Percentiles rank a stretch among this genome's conserved stretches.
Conservation (phyloP, 2,329 filamentous ascomycete species). For the Ophiocordyceps australis region DNA sequence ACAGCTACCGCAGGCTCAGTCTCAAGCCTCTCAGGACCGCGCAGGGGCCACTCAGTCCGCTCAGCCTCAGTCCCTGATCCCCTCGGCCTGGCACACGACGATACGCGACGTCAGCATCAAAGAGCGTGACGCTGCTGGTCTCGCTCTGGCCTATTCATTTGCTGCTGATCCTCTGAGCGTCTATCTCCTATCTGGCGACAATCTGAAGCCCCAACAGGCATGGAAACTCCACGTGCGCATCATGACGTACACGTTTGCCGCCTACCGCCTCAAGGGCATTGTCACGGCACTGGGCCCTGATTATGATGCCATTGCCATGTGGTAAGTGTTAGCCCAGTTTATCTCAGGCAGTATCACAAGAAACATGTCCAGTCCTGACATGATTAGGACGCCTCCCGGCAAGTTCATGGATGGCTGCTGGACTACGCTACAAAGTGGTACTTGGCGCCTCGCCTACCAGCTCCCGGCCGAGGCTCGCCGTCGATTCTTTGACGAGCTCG, state of each 20-base stretch:
- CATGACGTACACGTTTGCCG: constrained; percentile 60
- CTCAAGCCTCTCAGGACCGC: too few relatives aligned
- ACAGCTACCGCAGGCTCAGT: too few relatives aligned
- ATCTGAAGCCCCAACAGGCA: constrained; percentile 48
- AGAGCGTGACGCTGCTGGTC: constrained; percentile 54
- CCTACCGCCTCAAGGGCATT: constrained; percentile 56
- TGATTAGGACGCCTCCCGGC: constrained; percentile 53
- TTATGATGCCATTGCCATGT: constrained; percentile 62
- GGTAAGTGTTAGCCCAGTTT: too few relatives aligned
- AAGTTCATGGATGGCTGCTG: constrained; percentile 55
- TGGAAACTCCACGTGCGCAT: constrained; percentile 65
- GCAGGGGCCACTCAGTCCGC: too few relatives aligned
- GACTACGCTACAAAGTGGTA: constrained; percentile 54
- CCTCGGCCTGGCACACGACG: constrained; percentile 30
- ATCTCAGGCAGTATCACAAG: too few relatives aligned
- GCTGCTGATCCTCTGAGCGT: constrained; percentile 53
- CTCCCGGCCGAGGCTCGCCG: constrained; percentile 52
- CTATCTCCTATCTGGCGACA: constrained; percentile 58
- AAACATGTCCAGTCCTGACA: too few relatives aligned
- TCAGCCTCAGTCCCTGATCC: constrained; percentile 18
- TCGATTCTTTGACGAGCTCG: constrained; percentile 62
- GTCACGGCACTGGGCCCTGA: constrained; percentile 59
- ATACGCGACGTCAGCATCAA: constrained; percentile 45
- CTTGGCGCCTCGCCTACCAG: constrained; percentile 62
- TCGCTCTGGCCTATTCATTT: constrained; percentile 62